Conservation (phyloP, 805 yeast species). For the Spathaspora arborariae region DNA sequence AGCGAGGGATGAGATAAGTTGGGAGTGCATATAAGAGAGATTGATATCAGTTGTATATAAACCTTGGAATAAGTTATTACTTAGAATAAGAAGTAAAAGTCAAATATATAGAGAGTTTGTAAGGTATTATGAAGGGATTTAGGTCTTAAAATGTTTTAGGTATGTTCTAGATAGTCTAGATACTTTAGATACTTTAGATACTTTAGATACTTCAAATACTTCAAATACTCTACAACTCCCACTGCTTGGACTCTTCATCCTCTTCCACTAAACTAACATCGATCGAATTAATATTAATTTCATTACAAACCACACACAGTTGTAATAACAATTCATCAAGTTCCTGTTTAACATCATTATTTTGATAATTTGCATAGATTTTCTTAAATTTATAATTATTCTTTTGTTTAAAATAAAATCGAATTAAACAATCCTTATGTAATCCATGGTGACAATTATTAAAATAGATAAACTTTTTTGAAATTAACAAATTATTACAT, state of each 20-base stretch:
- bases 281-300: conserved; percentile 61
- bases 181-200: too few relatives aligned
- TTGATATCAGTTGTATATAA: too few relatives aligned
- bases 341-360: conserved; percentile 35
- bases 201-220: too few relatives aligned
- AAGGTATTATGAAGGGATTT: too few relatives aligned
- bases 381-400: conserved; percentile 64
- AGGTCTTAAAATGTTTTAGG: too few relatives aligned
- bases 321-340: conserved; percentile 57
- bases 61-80: too few relatives aligned
- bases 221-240: conserved; percentile 3
- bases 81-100: too few relatives aligned
- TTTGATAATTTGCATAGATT: conserved; percentile 53
- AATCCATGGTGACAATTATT: conserved; percentile 85
- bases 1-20: not conserved
- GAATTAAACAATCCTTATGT: conserved; percentile 84
- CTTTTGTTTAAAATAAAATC: conserved; percentile 53
- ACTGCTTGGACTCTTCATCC: conserved; percentile 1
- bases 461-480: conserved; percentile 73
- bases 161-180: too few relatives aligned
- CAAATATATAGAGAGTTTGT: too few relatives aligned
- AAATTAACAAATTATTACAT: conserved; percentile 65
- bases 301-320: conserved; percentile 77
- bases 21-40: not conserved
- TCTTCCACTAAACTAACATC: conserved; percentile 56